Evolutionary conservation across 495 filamentous ascomycete genomes (phyloP).

Genomic region (Talaromyces thailandensis): DNA sequence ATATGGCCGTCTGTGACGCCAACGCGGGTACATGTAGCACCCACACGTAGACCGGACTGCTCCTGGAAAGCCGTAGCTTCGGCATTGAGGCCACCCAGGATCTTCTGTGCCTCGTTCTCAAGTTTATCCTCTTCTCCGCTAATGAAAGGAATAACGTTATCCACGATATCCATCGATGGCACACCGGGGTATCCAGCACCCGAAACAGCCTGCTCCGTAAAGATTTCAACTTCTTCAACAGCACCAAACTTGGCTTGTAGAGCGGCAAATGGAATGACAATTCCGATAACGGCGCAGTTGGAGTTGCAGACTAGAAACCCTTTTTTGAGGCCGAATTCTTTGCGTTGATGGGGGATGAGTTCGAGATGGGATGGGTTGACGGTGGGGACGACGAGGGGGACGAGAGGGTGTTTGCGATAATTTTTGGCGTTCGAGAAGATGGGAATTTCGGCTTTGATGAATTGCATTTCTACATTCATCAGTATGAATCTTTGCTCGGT

Average conservation of each 20-base stretch:
- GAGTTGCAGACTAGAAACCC: slow-evolving; percentile 85
- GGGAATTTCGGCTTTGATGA: slow-evolving; percentile 65
- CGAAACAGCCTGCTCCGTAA: slow-evolving; percentile 82
- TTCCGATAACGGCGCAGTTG: slow-evolving; percentile 83
- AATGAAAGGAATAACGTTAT: slow-evolving; percentile 83
- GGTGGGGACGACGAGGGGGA: slow-evolving; percentile 79
- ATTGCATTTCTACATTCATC: slow-evolving; percentile 54
- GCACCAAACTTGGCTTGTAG: slow-evolving; percentile 68
- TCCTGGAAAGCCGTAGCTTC: slow-evolving; percentile 58
- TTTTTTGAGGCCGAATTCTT: slow-evolving; percentile 55
- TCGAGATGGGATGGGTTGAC: slow-evolving; percentile 74
- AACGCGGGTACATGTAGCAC: slow-evolving; percentile 76
- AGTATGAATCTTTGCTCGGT: too few relatives aligned
- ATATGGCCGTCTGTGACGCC: slow-evolving; percentile 79
- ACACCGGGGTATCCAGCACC: slow-evolving; percentile 86
- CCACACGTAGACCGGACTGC: slow-evolving; percentile 55
- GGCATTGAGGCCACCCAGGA: slow-evolving; percentile 59
- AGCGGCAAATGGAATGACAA: slow-evolving; percentile 82
- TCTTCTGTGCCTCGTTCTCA: slow-evolving; percentile 78
- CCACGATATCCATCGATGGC: slow-evolving; percentile 61
- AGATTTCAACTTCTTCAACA: slow-evolving; percentile 66
- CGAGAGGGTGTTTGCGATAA: slow-evolving; percentile 70
- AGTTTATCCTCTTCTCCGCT: slow-evolving; percentile 86
- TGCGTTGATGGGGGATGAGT: slow-evolving; percentile 67
- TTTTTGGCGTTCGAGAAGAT: slow-evolving; percentile 91